phyloP scores from a whole-genome alignment of 192 early-diverging fungal genomes.

The Backusella macrospora region DNA sequence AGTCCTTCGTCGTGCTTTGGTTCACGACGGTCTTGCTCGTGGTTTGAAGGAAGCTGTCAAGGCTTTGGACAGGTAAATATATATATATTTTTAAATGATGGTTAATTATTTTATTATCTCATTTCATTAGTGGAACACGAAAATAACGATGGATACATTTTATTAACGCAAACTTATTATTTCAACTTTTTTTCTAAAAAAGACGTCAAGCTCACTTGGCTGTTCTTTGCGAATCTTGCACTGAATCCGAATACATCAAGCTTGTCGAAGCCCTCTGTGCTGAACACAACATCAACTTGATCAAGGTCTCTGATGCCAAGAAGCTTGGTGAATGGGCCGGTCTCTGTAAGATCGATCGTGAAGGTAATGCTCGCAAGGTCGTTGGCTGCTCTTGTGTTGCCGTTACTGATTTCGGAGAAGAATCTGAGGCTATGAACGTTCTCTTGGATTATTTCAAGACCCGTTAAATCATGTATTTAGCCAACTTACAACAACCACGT shows the following conservation, averaged over 20 bases:
- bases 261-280: conserved; percentile 97
- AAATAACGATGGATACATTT: too few relatives aligned
- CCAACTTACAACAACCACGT: too few relatives aligned
- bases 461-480: conserved; percentile 22
- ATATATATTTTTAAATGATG: not conserved
- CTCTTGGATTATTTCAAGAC: conserved; percentile 74
- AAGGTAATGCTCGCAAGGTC: conserved; percentile 97
- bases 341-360: conserved; percentile 99
- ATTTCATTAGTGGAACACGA: not conserved
- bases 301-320: conserved; percentile 97
- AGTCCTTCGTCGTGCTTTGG: conserved; percentile 93
- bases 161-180: not conserved
- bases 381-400: conserved; percentile 95
- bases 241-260: conserved; percentile 94
- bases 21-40: conserved; percentile 95
- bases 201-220: conserved; percentile 86
- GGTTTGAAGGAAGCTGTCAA: conserved; percentile 96
- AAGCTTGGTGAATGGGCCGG: conserved; percentile 99
- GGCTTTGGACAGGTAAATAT: conserved; percentile 85
- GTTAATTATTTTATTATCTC: not conserved
- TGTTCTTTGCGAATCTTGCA: conserved; percentile 94
- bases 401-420: conserved; percentile 97
- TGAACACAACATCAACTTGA: conserved; percentile 97
- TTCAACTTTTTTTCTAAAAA: too few relatives aligned
- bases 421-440: conserved; percentile 96